Evolutionary conservation across 768 basidiomycete genomes (phyloP), one percentile per base, ranked within the genome.

Genomic region (Daedaleopsis sinensis): DNA sequence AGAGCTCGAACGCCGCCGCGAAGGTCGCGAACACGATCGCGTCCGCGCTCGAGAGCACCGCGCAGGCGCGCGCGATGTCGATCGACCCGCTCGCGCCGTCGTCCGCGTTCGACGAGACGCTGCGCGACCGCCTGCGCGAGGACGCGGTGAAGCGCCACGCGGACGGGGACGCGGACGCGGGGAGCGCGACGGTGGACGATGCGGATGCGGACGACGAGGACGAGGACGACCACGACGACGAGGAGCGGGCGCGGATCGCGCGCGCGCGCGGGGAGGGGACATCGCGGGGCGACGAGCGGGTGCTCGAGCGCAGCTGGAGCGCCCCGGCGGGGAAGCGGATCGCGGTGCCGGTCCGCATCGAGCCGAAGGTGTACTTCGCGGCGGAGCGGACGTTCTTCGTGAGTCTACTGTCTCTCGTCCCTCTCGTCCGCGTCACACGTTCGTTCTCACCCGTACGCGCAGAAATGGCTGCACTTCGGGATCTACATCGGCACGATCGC

Each of bases 311-410:
- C 57, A 83, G 85, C 60, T 93, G 89, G 88, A 78, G 72, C 24
- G 96, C 96, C 1, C 91, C 93, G 0, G 76, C 81, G 44, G 96
- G 96, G 12, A 98, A 98, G 79, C 82, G 84, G 65, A 96, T 99
- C 59, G 86, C 94, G 0, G 86, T 98, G 3, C 95, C 96, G 24
- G 90, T 99, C n/a, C 85, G 97, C 56, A 85, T 99, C 50, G 97
- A 99, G 74, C 97, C 97, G 32, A 99, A 99, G 77, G 95, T 97
- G 4, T 96, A 96, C 71, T 99, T 98, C 72, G 97, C 97, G 7
- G 88, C 90, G 39, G 96, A 98, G 75, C 82, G 96, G 62, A 98
- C 96, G 15, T 96, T 95, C 82, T 73, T 96, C 76, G 94, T 93
- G 73, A 76, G 93, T 80, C 24, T 38, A n/a, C n/a, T n/a, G n/a